Percentiles rank a stretch among this genome's conserved stretches.
Evolutionary conservation across 108 stramenopile species (phyloP).

Genomic region (Cylindrotheca fusiformis): DNA sequence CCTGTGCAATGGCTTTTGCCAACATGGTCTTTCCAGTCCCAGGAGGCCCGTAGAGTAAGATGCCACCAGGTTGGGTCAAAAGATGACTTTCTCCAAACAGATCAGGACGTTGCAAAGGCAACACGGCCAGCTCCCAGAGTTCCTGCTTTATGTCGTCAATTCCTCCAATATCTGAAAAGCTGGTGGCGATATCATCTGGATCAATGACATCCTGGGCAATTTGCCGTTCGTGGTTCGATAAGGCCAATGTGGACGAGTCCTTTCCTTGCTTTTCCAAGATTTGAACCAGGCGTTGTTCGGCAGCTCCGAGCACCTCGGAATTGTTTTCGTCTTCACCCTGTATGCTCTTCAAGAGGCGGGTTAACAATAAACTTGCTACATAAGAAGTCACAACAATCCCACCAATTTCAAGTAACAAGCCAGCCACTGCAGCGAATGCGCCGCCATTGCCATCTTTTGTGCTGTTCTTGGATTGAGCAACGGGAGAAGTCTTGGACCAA

Average conservation of each 20-base stretch:
- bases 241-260: neutral
- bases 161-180: constrained; percentile 90
- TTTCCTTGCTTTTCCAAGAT: constrained; percentile 22
- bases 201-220: constrained; percentile 86
- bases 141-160: constrained; percentile 84
- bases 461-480: neutral
- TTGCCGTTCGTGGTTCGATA: constrained; percentile 66
- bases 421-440: constrained; percentile 6
- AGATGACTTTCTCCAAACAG: constrained; percentile 61
- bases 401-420: constrained; percentile 24
- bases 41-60: constrained; percentile 90
- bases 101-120: constrained; percentile 90
- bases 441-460: neutral
- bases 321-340: constrained; percentile 10
- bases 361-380: constrained; percentile 20
- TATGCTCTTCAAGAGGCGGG: constrained; percentile 21
- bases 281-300: constrained; percentile 33
- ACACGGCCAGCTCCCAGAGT: constrained; percentile 88
- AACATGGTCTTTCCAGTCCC: constrained; percentile 94
- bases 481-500: neutral
- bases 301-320: constrained; percentile 14
- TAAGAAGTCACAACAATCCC: constrained; percentile 25
- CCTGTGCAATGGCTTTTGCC: constrained; percentile 97
- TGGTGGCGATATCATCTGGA: constrained; percentile 54
- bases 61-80: constrained; percentile 84